phyloP scores from a whole-genome alignment of 495 filamentous ascomycete species.

The Podospora anserina region DNA sequence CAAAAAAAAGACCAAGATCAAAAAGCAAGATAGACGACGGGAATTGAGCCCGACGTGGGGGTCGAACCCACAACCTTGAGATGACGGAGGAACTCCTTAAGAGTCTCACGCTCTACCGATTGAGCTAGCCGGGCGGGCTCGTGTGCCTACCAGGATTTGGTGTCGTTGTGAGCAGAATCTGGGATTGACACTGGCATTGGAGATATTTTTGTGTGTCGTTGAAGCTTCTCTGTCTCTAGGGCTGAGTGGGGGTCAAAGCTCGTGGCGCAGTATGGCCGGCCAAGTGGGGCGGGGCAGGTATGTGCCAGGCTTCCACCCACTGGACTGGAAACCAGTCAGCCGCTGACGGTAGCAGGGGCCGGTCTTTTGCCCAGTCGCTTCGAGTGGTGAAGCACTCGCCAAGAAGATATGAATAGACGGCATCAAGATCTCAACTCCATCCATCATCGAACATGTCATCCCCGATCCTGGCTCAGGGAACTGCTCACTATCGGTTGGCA shows the following conservation, averaged over 20 bases:
- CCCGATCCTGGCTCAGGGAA: not conserved
- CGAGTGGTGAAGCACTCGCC: not conserved
- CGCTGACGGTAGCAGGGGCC: not conserved
- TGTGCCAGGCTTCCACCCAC: not conserved
- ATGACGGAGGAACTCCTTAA: slow-evolving; percentile 44
- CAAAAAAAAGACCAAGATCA: not conserved
- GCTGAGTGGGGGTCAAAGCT: not conserved
- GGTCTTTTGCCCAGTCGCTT: not conserved
- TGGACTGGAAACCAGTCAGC: not conserved
- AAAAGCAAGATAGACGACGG: not conserved
- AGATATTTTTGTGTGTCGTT: not conserved
- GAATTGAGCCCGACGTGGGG: not conserved
- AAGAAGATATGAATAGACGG: not conserved
- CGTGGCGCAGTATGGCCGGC: not conserved
- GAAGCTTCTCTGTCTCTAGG: not conserved
- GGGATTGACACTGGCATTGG: too few relatives aligned
- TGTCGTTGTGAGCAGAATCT: too few relatives aligned
- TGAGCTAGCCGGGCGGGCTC: slow-evolving; percentile 60
- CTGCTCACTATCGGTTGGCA: not conserved
- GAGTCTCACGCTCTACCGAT: slow-evolving; percentile 83
- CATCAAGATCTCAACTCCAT: not conserved
- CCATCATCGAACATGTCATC: not conserved
- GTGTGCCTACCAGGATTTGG: not conserved
- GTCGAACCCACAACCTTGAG: not conserved
- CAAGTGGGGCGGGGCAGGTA: not conserved